Conservation (phyloP, 345 rosid species). For the Populus nigra region DNA sequence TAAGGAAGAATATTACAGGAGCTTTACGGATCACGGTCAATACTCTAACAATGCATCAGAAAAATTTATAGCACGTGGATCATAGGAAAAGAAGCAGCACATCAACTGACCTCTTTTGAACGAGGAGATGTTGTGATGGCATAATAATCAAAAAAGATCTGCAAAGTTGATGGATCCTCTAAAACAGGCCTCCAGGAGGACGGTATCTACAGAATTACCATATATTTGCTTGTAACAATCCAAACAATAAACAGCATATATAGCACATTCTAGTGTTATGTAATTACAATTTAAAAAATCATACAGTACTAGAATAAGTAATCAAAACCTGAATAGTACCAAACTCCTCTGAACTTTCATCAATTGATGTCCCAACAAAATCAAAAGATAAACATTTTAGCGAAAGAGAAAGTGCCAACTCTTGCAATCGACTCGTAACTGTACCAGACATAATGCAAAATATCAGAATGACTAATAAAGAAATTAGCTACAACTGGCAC, state of each 20-base stretch:
- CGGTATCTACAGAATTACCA: slow-evolving; percentile 60
- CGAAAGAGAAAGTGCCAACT: slow-evolving; percentile 91
- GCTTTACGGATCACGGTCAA: not conserved
- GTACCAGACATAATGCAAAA: slow-evolving; percentile 28
- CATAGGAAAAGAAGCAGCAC: not conserved
- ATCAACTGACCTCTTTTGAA: slow-evolving; percentile 81
- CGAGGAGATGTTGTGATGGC: slow-evolving; percentile 67
- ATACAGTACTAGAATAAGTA: not conserved
- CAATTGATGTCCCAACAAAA: slow-evolving; percentile 95
- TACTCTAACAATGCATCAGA: not conserved
- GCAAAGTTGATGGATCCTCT: slow-evolving; percentile 91
- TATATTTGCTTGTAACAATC: slow-evolving; percentile 9
- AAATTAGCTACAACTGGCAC: not conserved
- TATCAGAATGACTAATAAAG: slow-evolving; percentile 12
- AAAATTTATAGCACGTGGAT: not conserved
- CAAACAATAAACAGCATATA: slow-evolving; percentile 1
- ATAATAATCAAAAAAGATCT: slow-evolving; percentile 94
- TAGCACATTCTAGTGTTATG: slow-evolving; percentile 7
- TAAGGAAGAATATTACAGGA: not conserved
- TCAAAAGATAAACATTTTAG: slow-evolving; percentile 94
- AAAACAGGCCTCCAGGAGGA: slow-evolving; percentile 80
- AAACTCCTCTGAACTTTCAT: slow-evolving; percentile 98
- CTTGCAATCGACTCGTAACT: slow-evolving; percentile 78
- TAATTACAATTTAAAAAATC: not conserved
- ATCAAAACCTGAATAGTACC: slow-evolving; percentile 90